These are phyloP conservation scores for Chrysochromulina tobinii DNA, from an alignment of 78 protist genomes.

Conservation along the genomic window DNA sequence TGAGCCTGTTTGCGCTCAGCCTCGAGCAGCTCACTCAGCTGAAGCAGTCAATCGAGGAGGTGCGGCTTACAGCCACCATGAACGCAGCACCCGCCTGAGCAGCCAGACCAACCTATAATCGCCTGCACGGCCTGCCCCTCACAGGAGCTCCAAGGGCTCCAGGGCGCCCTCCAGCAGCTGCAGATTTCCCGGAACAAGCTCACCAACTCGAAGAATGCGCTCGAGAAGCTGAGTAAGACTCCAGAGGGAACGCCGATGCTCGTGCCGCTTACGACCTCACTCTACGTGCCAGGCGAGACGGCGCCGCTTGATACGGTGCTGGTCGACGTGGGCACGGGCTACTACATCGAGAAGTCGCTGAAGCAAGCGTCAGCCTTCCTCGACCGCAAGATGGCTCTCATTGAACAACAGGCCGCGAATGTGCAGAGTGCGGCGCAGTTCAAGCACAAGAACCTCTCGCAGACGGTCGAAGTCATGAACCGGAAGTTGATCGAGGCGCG, in stretches of 20 bases:
- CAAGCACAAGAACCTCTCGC: not conserved
- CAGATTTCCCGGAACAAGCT: not conserved
- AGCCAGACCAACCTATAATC: no score
- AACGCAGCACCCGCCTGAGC: not conserved
- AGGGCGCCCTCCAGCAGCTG: not conserved
- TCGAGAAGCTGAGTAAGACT: not conserved
- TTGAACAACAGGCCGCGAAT: not conserved
- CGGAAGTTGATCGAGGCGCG: no score
- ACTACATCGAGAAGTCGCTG: not conserved
- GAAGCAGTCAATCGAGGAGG: not conserved
- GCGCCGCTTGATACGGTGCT: not conserved
- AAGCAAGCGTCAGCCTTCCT: not conserved
- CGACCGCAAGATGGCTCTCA: not conserved
- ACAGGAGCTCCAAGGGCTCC: not conserved
- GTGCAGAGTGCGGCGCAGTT: not conserved
- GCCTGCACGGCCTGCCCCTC: no score
- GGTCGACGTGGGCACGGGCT: conserved; percentile 39
- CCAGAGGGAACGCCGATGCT: not conserved
- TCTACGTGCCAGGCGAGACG: conserved; percentile 15
- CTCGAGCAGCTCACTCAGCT: not conserved
- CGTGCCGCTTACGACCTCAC: conserved; percentile 26
- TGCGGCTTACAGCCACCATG: not conserved
- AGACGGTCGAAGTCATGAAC: no score
- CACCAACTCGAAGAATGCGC: not conserved
- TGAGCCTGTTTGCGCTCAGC: not conserved